Evolutionary conservation across 2,329 filamentous ascomycete genomes (phyloP), one percentile per base, ranked within the genome.

Genomic region (Nannizziopsis barbatae): DNA sequence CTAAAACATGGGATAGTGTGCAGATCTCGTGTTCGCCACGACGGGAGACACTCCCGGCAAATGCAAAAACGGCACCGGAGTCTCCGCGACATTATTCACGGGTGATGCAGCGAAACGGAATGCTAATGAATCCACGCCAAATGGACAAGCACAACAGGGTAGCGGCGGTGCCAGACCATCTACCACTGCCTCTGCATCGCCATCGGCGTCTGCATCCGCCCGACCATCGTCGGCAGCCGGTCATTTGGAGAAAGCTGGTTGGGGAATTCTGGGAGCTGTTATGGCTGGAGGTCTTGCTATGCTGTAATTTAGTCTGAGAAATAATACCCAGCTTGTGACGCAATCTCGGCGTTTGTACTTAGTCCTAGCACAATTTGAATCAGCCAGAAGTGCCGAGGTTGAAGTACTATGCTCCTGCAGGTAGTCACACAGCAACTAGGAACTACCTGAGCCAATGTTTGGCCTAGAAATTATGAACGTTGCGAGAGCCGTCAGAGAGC

Each of bases 11-110:
- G 41, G 33, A 47, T 52, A 83, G 79, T 89, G 84, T 64, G 81
- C 83, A 59, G 84, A 89, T 57, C 77, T 88, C 55, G 80, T 76
- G 20, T 81, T 89, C 67, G 75, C 72, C 30, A 67, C 69, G 45
- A 67, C 68, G 9, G 71, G 76, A 3, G 68, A 72, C 20, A 67
- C 62, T 18, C 57, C 61, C 17, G 65, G 67, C 36, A 65, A 73
- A 50, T 86, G 82, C 72, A 68, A 65, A 54, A 83, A 78, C 55
- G 73, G 71, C 54, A 77, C 72, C 8, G 75, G 74, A 31, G 68
- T 85, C 39, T 69, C 67, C 3, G 70, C 74, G 6, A 62, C 61
- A 12, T 56, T 66, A 33, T 70, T 74, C 45, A 58, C 64, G 6
- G 66, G 65, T 3, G 58, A 55, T 7, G 60, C 61, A 31, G 64